Evolutionary conservation across 768 basidiomycete species (phyloP), one percentile per base, ranked within the genome.

Genomic region (Agrocybe pediades): DNA sequence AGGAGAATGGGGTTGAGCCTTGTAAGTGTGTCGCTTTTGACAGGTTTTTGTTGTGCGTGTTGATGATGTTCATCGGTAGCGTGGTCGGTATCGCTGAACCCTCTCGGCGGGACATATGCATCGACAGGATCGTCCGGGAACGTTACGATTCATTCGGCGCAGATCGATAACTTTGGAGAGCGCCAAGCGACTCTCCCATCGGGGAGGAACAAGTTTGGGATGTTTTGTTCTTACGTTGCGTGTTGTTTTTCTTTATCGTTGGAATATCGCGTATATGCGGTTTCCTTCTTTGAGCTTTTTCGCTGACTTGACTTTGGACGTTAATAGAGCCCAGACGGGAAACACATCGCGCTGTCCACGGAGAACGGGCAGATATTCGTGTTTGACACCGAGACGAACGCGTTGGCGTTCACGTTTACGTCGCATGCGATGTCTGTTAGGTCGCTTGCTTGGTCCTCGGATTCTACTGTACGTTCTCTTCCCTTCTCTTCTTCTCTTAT

Each of bases 361-460:
- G 94, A 96, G 68, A 80, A 84, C 1, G 95, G 95, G n/a, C 88
- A 93, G 62, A 87, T 96, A 49, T 91, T 83, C 68, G 75, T 98
- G 41, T 88, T 95, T 57, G 94, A 96, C 67, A 67, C 89, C 33
- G 87, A 90, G 65, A 79, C 88, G 2, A 76, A 74, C 54, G 70
- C 85, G 6, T 71, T 96, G 41, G 71, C 79, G 0, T 76, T 83
- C 3, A 90, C 88, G 2, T 95, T 87, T 69, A 85, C 86, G 4
- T 91, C 92, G 2, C 95, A 98, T 68, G 93, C 92, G 9, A 92
- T 94, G 87, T 81, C 86, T 42, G 92, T 95, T 7, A 86, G 95
- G 30, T 87, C 90, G 0, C 69, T 97, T 3, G 82, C 90, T 7
- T 98, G 95, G 95, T 94, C 92, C 9, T 80, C 84, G 46, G 95